Percentiles rank a stretch among this genome's conserved stretches.
Conservation (phyloP, 2,329 filamentous ascomycete species). For the Pyrenochaeta sp. region DNA sequence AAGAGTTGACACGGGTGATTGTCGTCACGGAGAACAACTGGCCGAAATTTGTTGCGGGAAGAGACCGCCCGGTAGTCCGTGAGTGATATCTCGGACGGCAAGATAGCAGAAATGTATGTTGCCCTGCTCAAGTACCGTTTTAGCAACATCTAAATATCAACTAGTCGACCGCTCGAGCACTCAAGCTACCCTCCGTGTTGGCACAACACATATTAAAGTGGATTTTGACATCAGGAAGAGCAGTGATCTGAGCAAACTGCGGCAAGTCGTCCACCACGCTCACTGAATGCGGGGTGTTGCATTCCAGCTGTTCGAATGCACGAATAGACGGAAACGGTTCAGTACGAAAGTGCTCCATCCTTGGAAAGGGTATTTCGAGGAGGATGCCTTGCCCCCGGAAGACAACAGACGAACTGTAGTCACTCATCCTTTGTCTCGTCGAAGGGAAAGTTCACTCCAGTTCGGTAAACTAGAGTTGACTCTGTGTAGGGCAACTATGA, state of each 20-base stretch:
- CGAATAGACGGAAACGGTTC: no score
- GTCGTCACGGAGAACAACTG: background rate
- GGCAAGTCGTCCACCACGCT: background rate
- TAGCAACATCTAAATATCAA: background rate
- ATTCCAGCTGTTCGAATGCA: background rate
- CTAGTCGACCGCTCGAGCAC: background rate
- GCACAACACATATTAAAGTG: background rate
- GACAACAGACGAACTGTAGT: no score
- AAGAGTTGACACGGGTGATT: background rate
- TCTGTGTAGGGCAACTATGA: background rate
- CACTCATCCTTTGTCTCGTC: no score
- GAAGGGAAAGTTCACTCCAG: background rate
- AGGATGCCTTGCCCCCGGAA: no score
- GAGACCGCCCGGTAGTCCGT: background rate
- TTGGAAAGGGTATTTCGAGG: no score
- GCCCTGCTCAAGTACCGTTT: background rate
- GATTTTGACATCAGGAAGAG: background rate
- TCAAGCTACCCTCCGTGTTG: background rate
- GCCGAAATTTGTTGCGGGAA: background rate
- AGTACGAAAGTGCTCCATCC: no score
- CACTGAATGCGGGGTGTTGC: background rate
- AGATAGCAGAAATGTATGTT: background rate
- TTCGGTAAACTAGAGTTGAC: background rate
- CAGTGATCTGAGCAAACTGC: background rate
- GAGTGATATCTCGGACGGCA: background rate